A percentile compares a stretch with the other conserved stretches of the same genome.
Evolutionary conservation across 2,329 filamentous ascomycete species (phyloP).

Genomic region (Curvularia lunata): DNA sequence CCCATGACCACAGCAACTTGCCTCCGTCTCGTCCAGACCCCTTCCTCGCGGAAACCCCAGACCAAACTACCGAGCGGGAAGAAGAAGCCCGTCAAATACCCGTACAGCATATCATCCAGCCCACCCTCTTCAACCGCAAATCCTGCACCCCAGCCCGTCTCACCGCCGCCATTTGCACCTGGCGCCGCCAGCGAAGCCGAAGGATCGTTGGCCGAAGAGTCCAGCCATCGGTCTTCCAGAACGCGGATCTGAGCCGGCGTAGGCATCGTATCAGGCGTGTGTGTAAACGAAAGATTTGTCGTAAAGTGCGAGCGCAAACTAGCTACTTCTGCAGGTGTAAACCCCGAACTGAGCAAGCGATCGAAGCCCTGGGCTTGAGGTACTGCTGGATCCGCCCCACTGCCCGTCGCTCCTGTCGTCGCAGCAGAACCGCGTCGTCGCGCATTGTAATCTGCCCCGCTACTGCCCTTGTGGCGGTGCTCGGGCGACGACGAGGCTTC

Average conservation of each 20-base stretch:
- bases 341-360: slow-evolving; percentile 78
- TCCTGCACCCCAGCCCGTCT: slow-evolving; percentile 57
- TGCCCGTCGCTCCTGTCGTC: slow-evolving; percentile 51
- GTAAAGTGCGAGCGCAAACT: slow-evolving; percentile 87
- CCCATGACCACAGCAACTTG: slow-evolving; percentile 87
- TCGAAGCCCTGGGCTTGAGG: slow-evolving; percentile 89
- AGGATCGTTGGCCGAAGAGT: slow-evolving; percentile 60
- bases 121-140: slow-evolving; percentile 65
- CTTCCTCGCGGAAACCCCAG: slow-evolving; percentile 86
- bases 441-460: slow-evolving; percentile 13
- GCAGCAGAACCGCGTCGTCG: slow-evolving; percentile 27
- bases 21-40: slow-evolving; percentile 83
- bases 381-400: slow-evolving; percentile 60
- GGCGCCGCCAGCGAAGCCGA: slow-evolving; percentile 50
- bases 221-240: slow-evolving; percentile 91
- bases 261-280: slow-evolving; percentile 89
- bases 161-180: slow-evolving; percentile 35
- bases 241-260: slow-evolving; percentile 74
- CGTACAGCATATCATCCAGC: slow-evolving; percentile 85
- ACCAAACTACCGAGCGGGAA: slow-evolving; percentile 87
- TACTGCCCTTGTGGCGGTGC: slow-evolving; percentile 25
- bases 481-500: slow-evolving; percentile 19
- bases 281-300: slow-evolving; percentile 79
- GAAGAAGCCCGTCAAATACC: slow-evolving; percentile 90
- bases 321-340: slow-evolving; percentile 82